Percentiles rank a stretch among this genome's conserved stretches.
Evolutionary conservation across 164 flowering plant genomes (phyloP).

Genomic region (Macadamia integrifolia): DNA sequence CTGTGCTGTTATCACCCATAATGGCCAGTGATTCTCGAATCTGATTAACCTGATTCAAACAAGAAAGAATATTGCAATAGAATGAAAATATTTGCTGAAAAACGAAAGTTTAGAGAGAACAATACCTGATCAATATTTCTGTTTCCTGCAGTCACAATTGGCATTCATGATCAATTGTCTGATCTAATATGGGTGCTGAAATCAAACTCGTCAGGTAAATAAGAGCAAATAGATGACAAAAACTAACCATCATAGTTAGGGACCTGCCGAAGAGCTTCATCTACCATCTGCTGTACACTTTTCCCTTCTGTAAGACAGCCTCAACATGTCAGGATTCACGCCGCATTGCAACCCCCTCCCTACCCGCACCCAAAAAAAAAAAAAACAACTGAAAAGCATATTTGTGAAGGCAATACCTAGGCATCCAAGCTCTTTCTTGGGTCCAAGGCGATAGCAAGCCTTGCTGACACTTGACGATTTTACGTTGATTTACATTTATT

Average conservation of each 20-base stretch:
- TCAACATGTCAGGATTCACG: constrained; percentile 5
- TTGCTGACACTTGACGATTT: too few relatives aligned
- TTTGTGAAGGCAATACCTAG: too few relatives aligned
- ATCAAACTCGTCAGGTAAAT: background rate
- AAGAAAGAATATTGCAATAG: constrained; percentile 6
- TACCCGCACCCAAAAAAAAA: background rate
- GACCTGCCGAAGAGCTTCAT: constrained; percentile 82
- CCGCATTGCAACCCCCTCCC: background rate
- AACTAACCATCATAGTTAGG: constrained; percentile 80
- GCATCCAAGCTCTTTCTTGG: too few relatives aligned
- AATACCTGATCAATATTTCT: constrained; percentile 71
- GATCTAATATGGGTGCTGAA: background rate
- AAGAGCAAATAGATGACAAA: constrained; percentile 1
- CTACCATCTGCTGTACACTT: constrained; percentile 93
- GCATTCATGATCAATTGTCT: constrained; percentile 15
- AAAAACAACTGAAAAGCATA: too few relatives aligned
- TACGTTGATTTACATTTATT: too few relatives aligned
- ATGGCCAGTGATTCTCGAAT: constrained; percentile 90
- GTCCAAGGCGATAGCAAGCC: too few relatives aligned
- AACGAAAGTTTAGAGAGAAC: background rate
- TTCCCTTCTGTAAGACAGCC: constrained; percentile 73
- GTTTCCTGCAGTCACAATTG: constrained; percentile 67
- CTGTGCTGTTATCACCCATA: constrained; percentile 98
- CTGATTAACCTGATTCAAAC: constrained; percentile 74
- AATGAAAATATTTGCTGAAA: constrained; percentile 2